These are phyloP conservation scores for Prunella vulgaris DNA, from an alignment of 257 asterid genomes.

Conservation along the genomic window DNA sequence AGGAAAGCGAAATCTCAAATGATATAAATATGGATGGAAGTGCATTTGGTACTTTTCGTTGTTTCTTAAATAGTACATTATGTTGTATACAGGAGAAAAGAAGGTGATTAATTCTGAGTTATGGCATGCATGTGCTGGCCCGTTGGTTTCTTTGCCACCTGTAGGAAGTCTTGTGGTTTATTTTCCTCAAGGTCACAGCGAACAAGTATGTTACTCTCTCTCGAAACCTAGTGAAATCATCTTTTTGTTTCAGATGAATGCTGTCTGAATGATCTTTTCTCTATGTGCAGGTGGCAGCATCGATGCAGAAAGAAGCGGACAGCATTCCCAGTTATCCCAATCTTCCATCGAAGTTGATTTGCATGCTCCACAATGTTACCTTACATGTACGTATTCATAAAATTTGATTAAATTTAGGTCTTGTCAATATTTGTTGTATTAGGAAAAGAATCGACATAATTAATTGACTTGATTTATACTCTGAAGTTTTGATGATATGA, in stretches of 20 bases:
- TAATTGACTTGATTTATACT: background rate
- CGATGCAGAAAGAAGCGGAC: constrained; percentile 93
- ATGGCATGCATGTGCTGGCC: constrained; percentile 99
- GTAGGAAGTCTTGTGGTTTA: constrained; percentile 92
- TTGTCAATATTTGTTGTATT: too few relatives aligned
- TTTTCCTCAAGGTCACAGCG: constrained; percentile 99
- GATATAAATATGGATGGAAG: background rate
- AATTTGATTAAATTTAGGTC: background rate
- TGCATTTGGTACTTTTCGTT: background rate
- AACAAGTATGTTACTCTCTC: constrained; percentile 58
- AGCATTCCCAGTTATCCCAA: constrained; percentile 89
- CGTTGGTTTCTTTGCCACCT: constrained; percentile 90
- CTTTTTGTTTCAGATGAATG: constrained; percentile 4
- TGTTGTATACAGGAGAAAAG: constrained; percentile 49
- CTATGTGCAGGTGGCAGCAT: constrained; percentile 77
- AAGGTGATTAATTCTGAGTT: constrained; percentile 87
- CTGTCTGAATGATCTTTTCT: background rate
- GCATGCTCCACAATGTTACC: constrained; percentile 90
- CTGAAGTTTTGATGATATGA: constrained; percentile 11
- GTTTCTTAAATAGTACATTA: background rate
- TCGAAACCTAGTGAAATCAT: background rate
- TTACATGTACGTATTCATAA: constrained; percentile 53
- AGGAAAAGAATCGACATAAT: background rate
- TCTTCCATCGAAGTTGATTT: constrained; percentile 85
- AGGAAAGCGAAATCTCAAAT: background rate